These are phyloP conservation scores for Entonaema liquescens DNA, from an alignment of 495 filamentous ascomycete species.

Conservation along the genomic window DNA sequence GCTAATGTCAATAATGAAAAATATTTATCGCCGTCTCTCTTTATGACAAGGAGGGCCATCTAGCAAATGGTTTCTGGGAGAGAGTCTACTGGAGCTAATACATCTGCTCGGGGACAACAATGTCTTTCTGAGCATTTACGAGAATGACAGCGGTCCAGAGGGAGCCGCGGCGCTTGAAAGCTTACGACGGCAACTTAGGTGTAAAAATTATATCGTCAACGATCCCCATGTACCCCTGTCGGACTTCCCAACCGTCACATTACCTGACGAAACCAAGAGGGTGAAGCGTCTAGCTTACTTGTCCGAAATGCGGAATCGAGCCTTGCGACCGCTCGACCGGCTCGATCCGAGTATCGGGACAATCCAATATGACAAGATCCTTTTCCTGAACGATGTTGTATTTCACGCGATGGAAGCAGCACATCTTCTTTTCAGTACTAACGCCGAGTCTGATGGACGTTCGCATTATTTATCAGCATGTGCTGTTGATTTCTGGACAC, in stretches of 20 bases:
- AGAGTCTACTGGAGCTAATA: constrained; percentile 68
- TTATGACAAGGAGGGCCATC: constrained; percentile 64
- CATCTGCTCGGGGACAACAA: constrained; percentile 65
- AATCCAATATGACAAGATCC: constrained; percentile 68
- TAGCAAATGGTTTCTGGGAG: constrained; percentile 73
- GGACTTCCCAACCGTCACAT: constrained; percentile 62
- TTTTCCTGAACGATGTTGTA: constrained; percentile 80
- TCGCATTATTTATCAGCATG: constrained; percentile 80
- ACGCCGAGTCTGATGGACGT: constrained; percentile 63
- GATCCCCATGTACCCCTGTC: constrained; percentile 61
- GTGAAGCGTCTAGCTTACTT: constrained; percentile 78
- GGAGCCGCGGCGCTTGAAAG: constrained; percentile 53
- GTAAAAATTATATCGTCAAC: constrained; percentile 61
- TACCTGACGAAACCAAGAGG: constrained; percentile 68
- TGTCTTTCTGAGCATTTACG: constrained; percentile 70
- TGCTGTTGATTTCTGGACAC: constrained; percentile 77
- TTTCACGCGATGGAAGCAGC: constrained; percentile 75
- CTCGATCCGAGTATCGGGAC: constrained; percentile 47
- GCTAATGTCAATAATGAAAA: constrained; percentile 72
- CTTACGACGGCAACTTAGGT: constrained; percentile 53
- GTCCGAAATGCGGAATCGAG: constrained; percentile 80
- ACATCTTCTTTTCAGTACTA: constrained; percentile 80
- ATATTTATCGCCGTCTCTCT: constrained; percentile 81
- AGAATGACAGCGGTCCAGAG: constrained; percentile 69
- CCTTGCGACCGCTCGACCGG: constrained; percentile 68